phyloP scores from a whole-genome alignment of 176 grass and related monocot species.

The Themeda triandra region DNA sequence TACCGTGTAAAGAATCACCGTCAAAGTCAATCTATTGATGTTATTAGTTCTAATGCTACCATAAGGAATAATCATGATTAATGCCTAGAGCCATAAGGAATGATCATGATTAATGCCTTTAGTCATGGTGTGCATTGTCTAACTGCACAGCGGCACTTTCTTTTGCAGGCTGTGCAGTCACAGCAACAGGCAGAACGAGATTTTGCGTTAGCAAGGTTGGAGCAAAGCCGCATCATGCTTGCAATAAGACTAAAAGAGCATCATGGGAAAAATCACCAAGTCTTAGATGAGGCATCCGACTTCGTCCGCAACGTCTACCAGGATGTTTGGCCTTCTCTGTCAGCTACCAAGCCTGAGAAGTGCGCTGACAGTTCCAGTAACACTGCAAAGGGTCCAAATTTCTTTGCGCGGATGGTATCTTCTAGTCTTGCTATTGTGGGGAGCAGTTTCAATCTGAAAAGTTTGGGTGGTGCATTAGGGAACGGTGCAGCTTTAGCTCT shows the following conservation, averaged over 20 bases:
- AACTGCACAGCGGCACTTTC: not conserved
- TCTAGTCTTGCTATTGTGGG: slow-evolving; percentile 45
- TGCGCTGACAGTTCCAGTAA: slow-evolving; percentile 12
- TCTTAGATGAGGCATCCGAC: slow-evolving; percentile 66
- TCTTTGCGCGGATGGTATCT: slow-evolving; percentile 47
- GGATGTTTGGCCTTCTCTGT: slow-evolving; percentile 29
- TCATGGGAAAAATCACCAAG: slow-evolving; percentile 53
- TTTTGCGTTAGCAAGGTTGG: slow-evolving; percentile 61
- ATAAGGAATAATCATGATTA: no score
- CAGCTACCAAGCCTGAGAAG: slow-evolving; percentile 31
- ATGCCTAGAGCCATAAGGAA: no score
- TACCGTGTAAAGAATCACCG: no score
- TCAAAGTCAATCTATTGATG: no score
- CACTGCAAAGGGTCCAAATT: slow-evolving; percentile 19
- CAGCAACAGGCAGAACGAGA: slow-evolving; percentile 69
- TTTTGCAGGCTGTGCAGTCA: slow-evolving; percentile 72
- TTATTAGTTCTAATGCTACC: no score
- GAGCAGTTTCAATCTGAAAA: slow-evolving; percentile 40
- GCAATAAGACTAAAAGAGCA: slow-evolving; percentile 76
- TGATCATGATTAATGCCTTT: not conserved
- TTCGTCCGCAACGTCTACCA: slow-evolving; percentile 63
- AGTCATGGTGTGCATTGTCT: not conserved
- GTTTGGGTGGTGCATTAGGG: slow-evolving; percentile 33
- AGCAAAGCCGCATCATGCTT: slow-evolving; percentile 87
- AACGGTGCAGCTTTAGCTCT: slow-evolving; percentile 59